Evolutionary conservation across 2,329 filamentous ascomycete species (phyloP).

Genomic region (Hysterium pulicare): DNA sequence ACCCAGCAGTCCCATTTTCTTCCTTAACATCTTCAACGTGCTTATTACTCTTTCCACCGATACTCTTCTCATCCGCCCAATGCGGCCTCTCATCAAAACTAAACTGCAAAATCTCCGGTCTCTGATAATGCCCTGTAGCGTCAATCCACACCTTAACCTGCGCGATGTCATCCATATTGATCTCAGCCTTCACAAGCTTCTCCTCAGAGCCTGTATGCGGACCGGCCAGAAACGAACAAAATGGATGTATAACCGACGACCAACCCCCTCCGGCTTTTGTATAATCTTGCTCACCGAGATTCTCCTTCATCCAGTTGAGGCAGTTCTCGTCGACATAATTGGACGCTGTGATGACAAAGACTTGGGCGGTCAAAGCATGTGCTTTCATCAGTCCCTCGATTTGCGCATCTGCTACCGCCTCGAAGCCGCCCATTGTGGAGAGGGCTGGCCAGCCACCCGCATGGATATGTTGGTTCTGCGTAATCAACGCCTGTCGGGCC

Average conservation of each 20-base stretch:
- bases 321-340: slow-evolving; percentile 44
- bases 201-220: slow-evolving; percentile 33
- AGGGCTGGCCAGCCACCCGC: slow-evolving; percentile 38
- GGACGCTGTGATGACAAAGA: slow-evolving; percentile 43
- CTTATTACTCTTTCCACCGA: no score
- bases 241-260: slow-evolving; percentile 34
- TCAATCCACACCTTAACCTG: slow-evolving; percentile 38
- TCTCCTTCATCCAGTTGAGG: slow-evolving; percentile 39
- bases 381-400: slow-evolving; percentile 48
- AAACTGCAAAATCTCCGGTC: slow-evolving; percentile 36
- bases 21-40: not conserved
- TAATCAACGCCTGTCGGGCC: slow-evolving; percentile 34
- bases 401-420: slow-evolving; percentile 41
- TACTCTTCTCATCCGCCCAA: slow-evolving; percentile 33
- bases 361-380: slow-evolving; percentile 45
- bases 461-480: slow-evolving; percentile 35
- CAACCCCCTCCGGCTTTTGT: slow-evolving; percentile 36
- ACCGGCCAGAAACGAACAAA: slow-evolving; percentile 33
- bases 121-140: slow-evolving; percentile 34
- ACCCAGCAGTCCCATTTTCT: not conserved
- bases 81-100: slow-evolving; percentile 23
- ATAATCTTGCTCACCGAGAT: slow-evolving; percentile 32
- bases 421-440: slow-evolving; percentile 39
- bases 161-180: slow-evolving; percentile 32
- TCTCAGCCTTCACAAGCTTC: slow-evolving; percentile 31